phyloP scores from a whole-genome alignment of 1,139 yeast species.

The Suhomyces kunorum region DNA sequence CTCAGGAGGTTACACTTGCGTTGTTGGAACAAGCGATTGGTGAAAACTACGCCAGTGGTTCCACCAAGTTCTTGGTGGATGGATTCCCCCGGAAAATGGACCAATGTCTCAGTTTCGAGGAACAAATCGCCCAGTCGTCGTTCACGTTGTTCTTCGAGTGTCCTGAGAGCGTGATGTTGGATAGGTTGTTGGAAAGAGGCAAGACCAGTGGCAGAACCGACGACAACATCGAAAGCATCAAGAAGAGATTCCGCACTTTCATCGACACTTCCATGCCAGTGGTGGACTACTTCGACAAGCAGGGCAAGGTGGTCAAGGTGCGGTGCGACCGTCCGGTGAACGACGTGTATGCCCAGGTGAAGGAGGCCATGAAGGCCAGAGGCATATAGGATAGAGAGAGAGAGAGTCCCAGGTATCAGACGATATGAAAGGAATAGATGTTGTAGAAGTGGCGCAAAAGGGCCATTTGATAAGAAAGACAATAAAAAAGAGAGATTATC shows the following conservation, averaged over 20 bases:
- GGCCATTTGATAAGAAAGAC: too few relatives aligned
- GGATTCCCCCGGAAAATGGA: constrained; percentile 99
- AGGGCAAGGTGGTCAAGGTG: constrained; percentile 75
- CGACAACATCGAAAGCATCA: constrained; percentile 88
- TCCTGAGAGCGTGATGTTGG: constrained; percentile 85
- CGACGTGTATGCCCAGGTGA: constrained; percentile 71
- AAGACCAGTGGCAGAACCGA: constrained; percentile 93
- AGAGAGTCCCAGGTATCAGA: background rate
- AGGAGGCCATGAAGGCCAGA: constrained; percentile 55
- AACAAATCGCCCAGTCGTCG: constrained; percentile 70
- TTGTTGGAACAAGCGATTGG: constrained; percentile 77
- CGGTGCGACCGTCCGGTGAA: constrained; percentile 81
- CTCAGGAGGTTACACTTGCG: constrained; percentile 92
- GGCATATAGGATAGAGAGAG: constrained; percentile 25
- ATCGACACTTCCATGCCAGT: constrained; percentile 94
- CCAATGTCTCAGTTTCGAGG: constrained; percentile 90
- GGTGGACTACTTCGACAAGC: constrained; percentile 75
- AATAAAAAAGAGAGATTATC: too few relatives aligned
- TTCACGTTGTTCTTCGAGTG: constrained; percentile 91
- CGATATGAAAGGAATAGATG: too few relatives aligned
- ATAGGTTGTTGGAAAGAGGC: constrained; percentile 85
- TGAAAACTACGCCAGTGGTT: constrained; percentile 53
- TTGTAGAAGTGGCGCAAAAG: too few relatives aligned
- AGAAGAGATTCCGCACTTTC: constrained; percentile 83
- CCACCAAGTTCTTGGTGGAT: constrained; percentile 71